A percentile compares a stretch with the other conserved stretches of the same genome.
Conservation (phyloP, 2,329 filamentous ascomycete species). For the Penicillium sumatraense region DNA sequence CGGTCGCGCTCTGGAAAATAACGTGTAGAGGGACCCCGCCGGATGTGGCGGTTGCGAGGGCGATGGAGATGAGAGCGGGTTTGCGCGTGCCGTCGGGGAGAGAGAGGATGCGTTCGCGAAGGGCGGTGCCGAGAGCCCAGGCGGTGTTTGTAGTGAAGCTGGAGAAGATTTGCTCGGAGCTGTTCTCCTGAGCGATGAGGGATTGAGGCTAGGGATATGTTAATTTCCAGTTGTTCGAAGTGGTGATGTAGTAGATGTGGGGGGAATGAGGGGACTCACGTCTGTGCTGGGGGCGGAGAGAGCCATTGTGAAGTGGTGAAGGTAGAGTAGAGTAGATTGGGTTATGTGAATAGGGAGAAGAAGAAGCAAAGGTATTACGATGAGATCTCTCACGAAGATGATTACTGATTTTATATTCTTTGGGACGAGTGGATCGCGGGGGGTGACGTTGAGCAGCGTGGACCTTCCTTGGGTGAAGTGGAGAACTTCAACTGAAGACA, state of each 20-base stretch:
- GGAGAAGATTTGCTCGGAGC: slow-evolving; percentile 35
- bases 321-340: not conserved
- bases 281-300: slow-evolving; percentile 37
- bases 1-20: slow-evolving; percentile 72
- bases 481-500: no score
- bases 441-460: not conserved
- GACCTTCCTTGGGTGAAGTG: not conserved
- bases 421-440: not conserved
- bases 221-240: slow-evolving; percentile 2
- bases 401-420: not conserved
- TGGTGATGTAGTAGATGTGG: not conserved
- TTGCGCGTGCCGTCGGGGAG: slow-evolving; percentile 38
- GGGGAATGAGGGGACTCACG: slow-evolving; percentile 20
- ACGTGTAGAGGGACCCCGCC: slow-evolving; percentile 53
- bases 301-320: slow-evolving; percentile 27
- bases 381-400: no score
- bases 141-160: slow-evolving; percentile 46
- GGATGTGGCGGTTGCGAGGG: slow-evolving; percentile 30
- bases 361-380: not conserved
- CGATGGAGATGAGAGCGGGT: slow-evolving; percentile 47
- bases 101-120: slow-evolving; percentile 43
- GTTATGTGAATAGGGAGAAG: not conserved
- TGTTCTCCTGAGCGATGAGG: slow-evolving; percentile 37
- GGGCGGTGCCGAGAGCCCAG: slow-evolving; percentile 42
- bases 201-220: slow-evolving; percentile 28